Base-by-base conservation (phyloP, 1,284 basidiomycete species). In the Cystobasidium slooffiae region DNA sequence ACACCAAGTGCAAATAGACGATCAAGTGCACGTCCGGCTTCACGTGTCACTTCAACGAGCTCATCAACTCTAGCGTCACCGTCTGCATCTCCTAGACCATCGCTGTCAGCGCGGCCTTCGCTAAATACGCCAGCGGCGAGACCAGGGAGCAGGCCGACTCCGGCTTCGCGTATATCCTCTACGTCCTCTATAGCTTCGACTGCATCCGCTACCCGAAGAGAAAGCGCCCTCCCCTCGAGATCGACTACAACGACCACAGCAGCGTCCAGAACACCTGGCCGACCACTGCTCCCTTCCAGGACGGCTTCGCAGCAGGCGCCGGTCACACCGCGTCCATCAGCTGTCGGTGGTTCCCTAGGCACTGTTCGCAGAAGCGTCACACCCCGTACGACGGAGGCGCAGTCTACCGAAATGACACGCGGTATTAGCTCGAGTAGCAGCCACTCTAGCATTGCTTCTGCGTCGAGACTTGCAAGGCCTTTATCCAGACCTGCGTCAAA, bases 181-280 rank as follows among this genome's bases (percentile, higher is more conserved):
- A 77, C 79, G 14, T 72, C 78, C n/a, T 80, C 80, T 53, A 52
- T 47, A n/a, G 46, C 63, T 16, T 49, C 46, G 6, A 52, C 39
- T 10, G 49, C 59, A 6, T 55, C 69, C 3, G 47, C 37, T 14
- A 44, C 44, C 18, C 69, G 59, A 24, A 59, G 66, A 16, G 12
- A 22, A 22, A 68, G 66, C 37, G 53, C 52, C 3, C 24, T 68
- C 8, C 66, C 66, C 3, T n/a, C 53, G 31, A 31, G 31, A 31
- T 31, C 31, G 6, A 18, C 66, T 5, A n/a, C 43, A 6, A 39
- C 52, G n/a, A 31, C 49, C 12, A n/a, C 68, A 24, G 31, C 65
- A 22, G 14, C 58, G 7, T 49, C 68, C 5, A 55, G 68, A 8
- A 70, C 47, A 8, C 56, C 68, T 18, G 56, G 43, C 37, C 44